phyloP scores from a whole-genome alignment of 192 early-diverging fungal genomes.

The Spizellomyces punctatus region DNA sequence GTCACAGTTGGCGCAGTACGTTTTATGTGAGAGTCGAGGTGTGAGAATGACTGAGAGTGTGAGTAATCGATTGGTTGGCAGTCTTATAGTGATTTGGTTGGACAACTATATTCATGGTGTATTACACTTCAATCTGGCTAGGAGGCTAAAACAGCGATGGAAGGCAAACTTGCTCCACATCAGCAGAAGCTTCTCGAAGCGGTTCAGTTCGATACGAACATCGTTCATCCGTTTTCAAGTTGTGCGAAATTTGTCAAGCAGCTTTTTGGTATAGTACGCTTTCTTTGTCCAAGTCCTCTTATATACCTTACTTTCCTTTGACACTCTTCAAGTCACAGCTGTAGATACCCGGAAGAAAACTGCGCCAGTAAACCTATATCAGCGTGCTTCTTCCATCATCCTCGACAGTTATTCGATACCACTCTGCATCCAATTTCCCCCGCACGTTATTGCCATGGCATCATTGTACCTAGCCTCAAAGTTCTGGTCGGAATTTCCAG shows the following conservation, averaged over 20 bases:
- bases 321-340: too few relatives aligned
- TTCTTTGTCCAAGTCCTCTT: too few relatives aligned
- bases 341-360: too few relatives aligned
- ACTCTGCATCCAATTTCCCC: slow-evolving; percentile 31
- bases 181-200: slow-evolving; percentile 31
- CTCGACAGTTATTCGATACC: slow-evolving; percentile 21
- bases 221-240: slow-evolving; percentile 22
- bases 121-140: background rate
- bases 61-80: background rate
- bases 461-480: slow-evolving; percentile 11
- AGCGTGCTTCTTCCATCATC: background rate
- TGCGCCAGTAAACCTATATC: background rate
- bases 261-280: slow-evolving; percentile 4
- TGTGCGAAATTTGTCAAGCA: slow-evolving; percentile 8
- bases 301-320: too few relatives aligned
- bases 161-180: slow-evolving; percentile 17
- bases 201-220: slow-evolving; percentile 24
- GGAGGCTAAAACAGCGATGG: slow-evolving; percentile 20
- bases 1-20: slow-evolving; percentile 14
- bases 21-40: slow-evolving; percentile 19
- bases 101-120: too few relatives aligned
- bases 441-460: slow-evolving; percentile 31
- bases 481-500: background rate
- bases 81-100: background rate
- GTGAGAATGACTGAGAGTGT: slow-evolving; percentile 19